Conservation (phyloP, 2,329 filamentous ascomycete genomes). For the Exutisphaerella laricina region DNA sequence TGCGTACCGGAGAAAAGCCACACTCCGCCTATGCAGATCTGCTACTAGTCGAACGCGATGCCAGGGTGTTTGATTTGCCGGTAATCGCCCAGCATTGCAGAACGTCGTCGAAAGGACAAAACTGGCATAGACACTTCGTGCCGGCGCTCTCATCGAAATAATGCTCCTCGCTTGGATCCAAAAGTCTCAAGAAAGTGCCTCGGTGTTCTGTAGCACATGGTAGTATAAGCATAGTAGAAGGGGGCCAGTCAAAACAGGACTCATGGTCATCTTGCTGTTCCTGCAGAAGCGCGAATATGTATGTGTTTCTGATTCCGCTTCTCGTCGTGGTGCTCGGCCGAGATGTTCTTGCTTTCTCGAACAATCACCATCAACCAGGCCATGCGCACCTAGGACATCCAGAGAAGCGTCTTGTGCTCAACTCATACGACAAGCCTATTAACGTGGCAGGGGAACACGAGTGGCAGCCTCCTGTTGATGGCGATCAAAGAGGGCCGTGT, state of each 20-base stretch:
- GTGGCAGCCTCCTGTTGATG: slow-evolving; percentile 10
- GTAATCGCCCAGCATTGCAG: not conserved
- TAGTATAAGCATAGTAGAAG: slow-evolving; percentile 1
- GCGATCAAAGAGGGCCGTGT: slow-evolving; percentile 16
- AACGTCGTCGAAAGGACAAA: not conserved
- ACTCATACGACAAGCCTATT: slow-evolving; percentile 5
- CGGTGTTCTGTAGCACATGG: not conserved
- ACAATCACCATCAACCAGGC: slow-evolving; percentile 2
- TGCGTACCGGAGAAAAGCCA: not conserved
- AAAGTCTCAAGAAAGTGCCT: not conserved
- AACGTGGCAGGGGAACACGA: slow-evolving; percentile 9
- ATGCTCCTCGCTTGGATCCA: not conserved
- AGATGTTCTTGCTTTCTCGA: slow-evolving; percentile 7
- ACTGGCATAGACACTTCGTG: not conserved
- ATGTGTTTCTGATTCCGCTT: slow-evolving; percentile 4
- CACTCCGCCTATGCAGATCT: not conserved
- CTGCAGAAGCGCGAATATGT: slow-evolving; percentile 7
- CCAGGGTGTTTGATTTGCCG: not conserved
- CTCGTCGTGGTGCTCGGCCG: slow-evolving; percentile 3
- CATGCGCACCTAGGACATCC: slow-evolving; percentile 6
- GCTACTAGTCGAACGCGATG: not conserved
- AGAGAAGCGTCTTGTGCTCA: slow-evolving; percentile 11
- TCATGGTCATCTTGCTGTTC: slow-evolving; percentile 13
- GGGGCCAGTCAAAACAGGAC: slow-evolving; percentile 11
- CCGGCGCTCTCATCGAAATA: not conserved